These are phyloP conservation scores for Penicillium diatomitis DNA, from an alignment of 495 filamentous ascomycete genomes.

Conservation along the genomic window DNA sequence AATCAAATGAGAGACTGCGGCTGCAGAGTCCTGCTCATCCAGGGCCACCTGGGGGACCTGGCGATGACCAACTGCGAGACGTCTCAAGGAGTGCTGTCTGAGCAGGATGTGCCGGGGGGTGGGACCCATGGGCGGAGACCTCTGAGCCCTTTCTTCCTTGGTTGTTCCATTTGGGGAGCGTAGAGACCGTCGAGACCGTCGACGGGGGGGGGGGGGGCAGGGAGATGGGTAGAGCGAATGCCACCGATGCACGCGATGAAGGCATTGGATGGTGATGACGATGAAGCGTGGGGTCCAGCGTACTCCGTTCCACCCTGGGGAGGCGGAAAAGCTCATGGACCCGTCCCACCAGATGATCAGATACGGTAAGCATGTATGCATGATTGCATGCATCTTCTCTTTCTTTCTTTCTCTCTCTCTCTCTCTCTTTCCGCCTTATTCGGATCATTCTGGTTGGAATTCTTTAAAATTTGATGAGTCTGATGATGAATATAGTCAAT, in stretches of 20 bases:
- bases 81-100: slow-evolving; percentile 9
- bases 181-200: too few species aligned
- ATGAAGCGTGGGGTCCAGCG: slow-evolving; percentile 14
- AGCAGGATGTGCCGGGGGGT: slow-evolving; percentile 5
- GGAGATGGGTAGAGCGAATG: too few species aligned
- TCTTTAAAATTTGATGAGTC: too few species aligned
- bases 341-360: background rate
- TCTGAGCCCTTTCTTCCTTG: slow-evolving; percentile 12
- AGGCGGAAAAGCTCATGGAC: background rate
- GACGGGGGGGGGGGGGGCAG: too few species aligned
- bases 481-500: too few species aligned
- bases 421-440: too few species aligned
- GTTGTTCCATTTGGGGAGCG: too few species aligned
- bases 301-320: background rate
- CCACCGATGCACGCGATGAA: slow-evolving; percentile 12
- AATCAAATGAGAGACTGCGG: slow-evolving; percentile 1
- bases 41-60: too few species aligned
- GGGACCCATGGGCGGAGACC: slow-evolving; percentile 8
- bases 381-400: too few species aligned
- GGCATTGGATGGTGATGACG: slow-evolving; percentile 19
- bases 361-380: too few species aligned
- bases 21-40: background rate
- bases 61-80: background rate
- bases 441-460: too few species aligned
- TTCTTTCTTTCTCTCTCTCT: too few species aligned